phyloP scores from a whole-genome alignment of 2,329 filamentous ascomycete species.

The Ophiostoma pallidulum region DNA sequence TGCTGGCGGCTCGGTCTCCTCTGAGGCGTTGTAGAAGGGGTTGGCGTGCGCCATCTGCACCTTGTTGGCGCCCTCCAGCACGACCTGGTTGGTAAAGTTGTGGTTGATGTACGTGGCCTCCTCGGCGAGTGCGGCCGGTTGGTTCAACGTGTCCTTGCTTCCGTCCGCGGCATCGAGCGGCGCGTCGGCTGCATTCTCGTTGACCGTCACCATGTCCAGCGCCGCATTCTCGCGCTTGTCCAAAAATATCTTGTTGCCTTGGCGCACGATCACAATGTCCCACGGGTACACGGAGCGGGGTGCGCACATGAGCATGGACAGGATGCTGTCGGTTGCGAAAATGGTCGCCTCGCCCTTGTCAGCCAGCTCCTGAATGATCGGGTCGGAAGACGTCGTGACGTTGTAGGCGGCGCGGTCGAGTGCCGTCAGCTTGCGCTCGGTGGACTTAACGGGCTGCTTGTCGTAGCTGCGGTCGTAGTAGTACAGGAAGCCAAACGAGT shows the following conservation, averaged over 20 bases:
- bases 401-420: conserved; percentile 96
- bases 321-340: conserved; percentile 92
- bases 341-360: conserved; percentile 95
- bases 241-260: conserved; percentile 94
- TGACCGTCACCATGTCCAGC: conserved; percentile 96
- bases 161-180: conserved; percentile 85
- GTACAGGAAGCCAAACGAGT: conserved; percentile 94
- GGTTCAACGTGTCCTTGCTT: conserved; percentile 91
- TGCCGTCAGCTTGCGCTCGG: conserved; percentile 77
- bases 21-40: conserved; percentile 91
- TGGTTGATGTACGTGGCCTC: conserved; percentile 99
- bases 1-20: conserved; percentile 87
- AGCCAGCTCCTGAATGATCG: conserved; percentile 91
- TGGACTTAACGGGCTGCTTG: conserved; percentile 81
- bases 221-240: conserved; percentile 96
- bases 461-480: conserved; percentile 96
- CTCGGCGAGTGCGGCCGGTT: conserved; percentile 82
- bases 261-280: conserved; percentile 90
- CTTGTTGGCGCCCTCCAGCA: conserved; percentile 73
- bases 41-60: conserved; percentile 80
- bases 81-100: conserved; percentile 96
- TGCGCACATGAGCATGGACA: conserved; percentile 99
- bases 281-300: conserved; percentile 95
- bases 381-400: conserved; percentile 91
- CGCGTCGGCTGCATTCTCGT: conserved; percentile 94